A percentile compares a stretch with the other conserved stretches of the same genome.
Conservation (phyloP, 345 rosid genomes). For the Kernera saxatilis region DNA sequence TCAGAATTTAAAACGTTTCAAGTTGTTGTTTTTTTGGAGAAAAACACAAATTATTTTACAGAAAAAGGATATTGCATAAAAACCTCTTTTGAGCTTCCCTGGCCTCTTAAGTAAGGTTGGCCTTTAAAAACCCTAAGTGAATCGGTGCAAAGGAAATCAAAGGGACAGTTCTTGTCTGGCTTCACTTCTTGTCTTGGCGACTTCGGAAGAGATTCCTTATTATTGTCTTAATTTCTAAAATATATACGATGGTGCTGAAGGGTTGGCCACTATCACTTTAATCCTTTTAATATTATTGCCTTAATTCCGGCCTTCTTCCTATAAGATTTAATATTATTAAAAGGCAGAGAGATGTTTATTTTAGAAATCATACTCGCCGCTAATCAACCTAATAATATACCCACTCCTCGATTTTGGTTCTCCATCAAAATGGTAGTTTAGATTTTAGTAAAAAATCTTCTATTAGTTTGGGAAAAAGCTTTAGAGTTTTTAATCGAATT, state of each 20-base stretch:
- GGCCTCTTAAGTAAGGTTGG: not conserved
- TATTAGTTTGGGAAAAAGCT: not conserved
- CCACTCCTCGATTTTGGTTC: not conserved
- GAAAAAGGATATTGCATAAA: not conserved
- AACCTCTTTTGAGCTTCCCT: not conserved
- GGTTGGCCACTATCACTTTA: constrained; percentile 18
- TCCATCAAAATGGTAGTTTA: not conserved
- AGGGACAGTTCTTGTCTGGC: constrained; percentile 22
- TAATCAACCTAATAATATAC: too few species aligned
- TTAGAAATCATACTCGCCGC: too few species aligned
- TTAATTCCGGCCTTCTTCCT: not conserved
- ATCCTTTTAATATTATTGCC: not conserved
- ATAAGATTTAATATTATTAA: not conserved
- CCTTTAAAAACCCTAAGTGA: not conserved
- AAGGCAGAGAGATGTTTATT: too few species aligned
- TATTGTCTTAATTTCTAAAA: not conserved
- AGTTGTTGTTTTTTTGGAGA: not conserved
- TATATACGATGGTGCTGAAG: constrained; percentile 9
- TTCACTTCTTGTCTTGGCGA: constrained; percentile 18
- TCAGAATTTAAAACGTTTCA: not conserved
- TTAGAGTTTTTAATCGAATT: not conserved
- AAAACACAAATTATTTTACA: not conserved
- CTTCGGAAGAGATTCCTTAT: constrained; percentile 9
- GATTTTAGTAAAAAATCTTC: too few species aligned
- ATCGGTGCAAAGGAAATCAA: constrained; percentile 3